Conservation (phyloP, 306 rosid species). For the Prunus persica region DNA sequence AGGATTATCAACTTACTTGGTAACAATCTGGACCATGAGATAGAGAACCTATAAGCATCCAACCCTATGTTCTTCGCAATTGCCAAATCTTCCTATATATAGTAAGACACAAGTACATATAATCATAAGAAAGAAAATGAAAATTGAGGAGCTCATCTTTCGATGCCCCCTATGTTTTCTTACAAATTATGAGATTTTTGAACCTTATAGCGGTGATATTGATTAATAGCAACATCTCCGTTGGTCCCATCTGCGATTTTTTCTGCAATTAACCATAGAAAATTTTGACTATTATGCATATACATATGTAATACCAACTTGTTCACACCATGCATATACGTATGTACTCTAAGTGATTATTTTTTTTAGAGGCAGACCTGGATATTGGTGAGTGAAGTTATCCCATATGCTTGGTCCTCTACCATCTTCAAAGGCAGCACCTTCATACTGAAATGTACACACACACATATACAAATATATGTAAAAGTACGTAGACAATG, state of each 20-base stretch:
- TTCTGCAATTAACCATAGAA: slow-evolving; percentile 19
- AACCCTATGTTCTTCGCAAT: slow-evolving; percentile 43
- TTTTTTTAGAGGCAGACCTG: slow-evolving; percentile 22
- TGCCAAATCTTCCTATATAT: too few species aligned
- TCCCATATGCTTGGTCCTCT: slow-evolving; percentile 53
- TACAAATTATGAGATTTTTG: neutral
- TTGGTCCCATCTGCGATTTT: slow-evolving; percentile 30
- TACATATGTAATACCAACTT: too few species aligned
- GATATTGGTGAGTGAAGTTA: slow-evolving; percentile 29
- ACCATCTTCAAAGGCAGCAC: slow-evolving; percentile 35
- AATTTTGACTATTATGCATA: too few species aligned
- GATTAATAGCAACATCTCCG: slow-evolving; percentile 11
- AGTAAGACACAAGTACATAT: too few species aligned
- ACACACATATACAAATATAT: neutral
- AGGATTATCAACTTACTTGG: slow-evolving; percentile 45
- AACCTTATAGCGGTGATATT: slow-evolving; percentile 26
- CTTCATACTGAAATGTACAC: slow-evolving; percentile 25
- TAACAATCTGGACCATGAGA: slow-evolving; percentile 72
- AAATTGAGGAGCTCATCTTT: too few species aligned
- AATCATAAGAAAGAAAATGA: too few species aligned
- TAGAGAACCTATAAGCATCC: slow-evolving; percentile 68
- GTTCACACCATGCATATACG: too few species aligned
- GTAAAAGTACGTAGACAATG: too few species aligned
- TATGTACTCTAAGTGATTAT: neutral
- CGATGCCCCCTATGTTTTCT: slow-evolving; percentile 33